Base-by-base conservation (phyloP, 768 basidiomycete species). In the Paxillus ammoniavirescens region DNA sequence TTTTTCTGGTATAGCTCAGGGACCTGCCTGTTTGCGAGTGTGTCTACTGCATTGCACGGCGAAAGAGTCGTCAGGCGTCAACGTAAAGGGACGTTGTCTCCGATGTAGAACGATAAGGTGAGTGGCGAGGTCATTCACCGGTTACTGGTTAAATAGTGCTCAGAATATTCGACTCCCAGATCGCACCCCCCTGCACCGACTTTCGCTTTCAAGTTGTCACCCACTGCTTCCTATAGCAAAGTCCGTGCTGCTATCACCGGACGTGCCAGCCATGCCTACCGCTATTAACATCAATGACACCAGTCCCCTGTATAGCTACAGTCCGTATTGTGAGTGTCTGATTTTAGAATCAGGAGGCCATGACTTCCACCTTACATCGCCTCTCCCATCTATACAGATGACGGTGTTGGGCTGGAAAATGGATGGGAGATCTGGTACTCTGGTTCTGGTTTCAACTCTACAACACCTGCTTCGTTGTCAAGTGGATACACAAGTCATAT, bases 361-460 rank as follows among this genome's bases (percentile, higher is more conserved):
- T 35, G 4, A 3, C 26, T 12, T 36, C 5, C 6, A n/a, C 8
- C 23, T 31, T n/a, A 28, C 10, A 26, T 40, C 13, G 42, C 12
- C 26, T 13, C 35, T 35, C 42, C 18, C 26, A 21, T 14, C 23
- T 18, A 23, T 26, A 36, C 30, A 58, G 57, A 49, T 21, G 21
- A 21, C 21, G 21, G 21, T 35, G 57, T 56, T 37, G 57, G 56
- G 14, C 23, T 38, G 57, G 21, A 21, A 21, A 21, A 21, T 21
- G 21, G 57, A 15, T 57, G 57, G 56, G 49, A 57, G 35, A 13
- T 55, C n/a, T 58, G 57, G 57, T 57, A 58, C 40, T 56, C 57
- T 4, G 55, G 40, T 35, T 45, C 33, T 57, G 51, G 49, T 44
- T 28, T 45, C 40, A 52, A 57, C 12, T 9, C 42, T 28, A 33